Base-by-base conservation (phyloP, 1,139 yeast species). In the Taphrina flavorubra region DNA sequence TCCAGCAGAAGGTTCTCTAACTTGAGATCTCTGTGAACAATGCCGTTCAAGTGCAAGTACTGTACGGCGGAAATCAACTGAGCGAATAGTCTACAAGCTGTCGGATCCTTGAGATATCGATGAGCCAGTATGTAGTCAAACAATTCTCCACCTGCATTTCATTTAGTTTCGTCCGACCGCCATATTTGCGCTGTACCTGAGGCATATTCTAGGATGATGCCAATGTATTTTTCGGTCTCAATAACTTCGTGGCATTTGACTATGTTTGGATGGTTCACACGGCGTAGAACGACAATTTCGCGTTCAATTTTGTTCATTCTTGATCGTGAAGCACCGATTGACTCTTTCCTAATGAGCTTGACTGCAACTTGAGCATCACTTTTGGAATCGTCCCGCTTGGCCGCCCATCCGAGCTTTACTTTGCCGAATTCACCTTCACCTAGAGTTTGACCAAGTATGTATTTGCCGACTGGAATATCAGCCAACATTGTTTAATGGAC, bases 341-440 rank as follows among this genome's bases (percentile, higher is more conserved):
- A 85, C 71, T 92, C 97, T 75, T 97, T 83, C 75, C 92, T 87
- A 71, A 94, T 91, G 71, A 94, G 84, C 77, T 94, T 94, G 74
- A 94, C 92, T 64, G 99, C 99, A 34, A 92, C 97, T 79, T 91
- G 95, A 68, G 68, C 56, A 16, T 65, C 57, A 18, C 25, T 13
- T 20, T 39, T 39, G 34, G 47, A 58, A 42, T 49, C 66, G 20
- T 39, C 20, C 31, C 65, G 65, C 57, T 49, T 46, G 16, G 58
- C 18, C 25, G 49, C 59, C 97, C 97, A 92, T 20, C 97, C 98
- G n/a, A 94, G 82, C 78, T 92, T 94, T 71, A 94, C 99, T 78
- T 92, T 92, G 70, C 98, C 99, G 78, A 94, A 94, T 77, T 94
- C 98, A 37, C 67, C 99, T 79, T 92, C 97, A 51, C 99, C 99